Conservation (phyloP, 108 stramenopile species). For the Skeletonema menzelii region DNA sequence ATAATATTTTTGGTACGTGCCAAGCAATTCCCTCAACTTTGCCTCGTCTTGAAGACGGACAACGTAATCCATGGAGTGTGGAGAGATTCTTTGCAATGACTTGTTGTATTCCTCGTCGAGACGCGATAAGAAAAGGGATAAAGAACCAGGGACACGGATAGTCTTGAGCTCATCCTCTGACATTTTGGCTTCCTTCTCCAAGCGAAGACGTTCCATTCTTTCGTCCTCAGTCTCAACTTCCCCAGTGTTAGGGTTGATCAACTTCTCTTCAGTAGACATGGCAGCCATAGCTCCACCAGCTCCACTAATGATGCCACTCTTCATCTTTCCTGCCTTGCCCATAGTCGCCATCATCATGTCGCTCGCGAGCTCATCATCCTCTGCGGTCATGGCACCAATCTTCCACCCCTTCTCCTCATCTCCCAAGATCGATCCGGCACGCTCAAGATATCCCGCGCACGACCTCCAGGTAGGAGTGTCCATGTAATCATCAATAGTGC, state of each 20-base stretch:
- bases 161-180: slow-evolving; percentile 75
- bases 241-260: slow-evolving; percentile 84
- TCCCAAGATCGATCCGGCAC: slow-evolving; percentile 80
- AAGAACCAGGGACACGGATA: slow-evolving; percentile 88
- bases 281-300: slow-evolving; percentile 77
- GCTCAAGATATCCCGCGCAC: slow-evolving; percentile 78
- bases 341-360: slow-evolving; percentile 63
- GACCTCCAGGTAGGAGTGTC: slow-evolving; percentile 91
- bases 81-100: slow-evolving; percentile 90
- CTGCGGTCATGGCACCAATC: slow-evolving; percentile 61
- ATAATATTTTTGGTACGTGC: slow-evolving; percentile 81
- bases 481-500: slow-evolving; percentile 98
- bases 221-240: slow-evolving; percentile 83
- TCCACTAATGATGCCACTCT: slow-evolving; percentile 56
- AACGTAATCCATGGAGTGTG: slow-evolving; percentile 93
- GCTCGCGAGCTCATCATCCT: slow-evolving; percentile 61
- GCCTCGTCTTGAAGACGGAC: slow-evolving; percentile 90
- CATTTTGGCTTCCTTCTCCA: slow-evolving; percentile 79
- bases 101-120: slow-evolving; percentile 98
- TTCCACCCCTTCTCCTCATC: slow-evolving; percentile 60
- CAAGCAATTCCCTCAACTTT: slow-evolving; percentile 77
- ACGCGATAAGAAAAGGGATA: slow-evolving; percentile 79
- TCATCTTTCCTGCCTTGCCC: slow-evolving; percentile 58
- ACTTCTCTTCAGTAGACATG: slow-evolving; percentile 73
- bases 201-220: slow-evolving; percentile 80